phyloP scores from a whole-genome alignment of 257 asterid species.

The Ligustrum vulgare region DNA sequence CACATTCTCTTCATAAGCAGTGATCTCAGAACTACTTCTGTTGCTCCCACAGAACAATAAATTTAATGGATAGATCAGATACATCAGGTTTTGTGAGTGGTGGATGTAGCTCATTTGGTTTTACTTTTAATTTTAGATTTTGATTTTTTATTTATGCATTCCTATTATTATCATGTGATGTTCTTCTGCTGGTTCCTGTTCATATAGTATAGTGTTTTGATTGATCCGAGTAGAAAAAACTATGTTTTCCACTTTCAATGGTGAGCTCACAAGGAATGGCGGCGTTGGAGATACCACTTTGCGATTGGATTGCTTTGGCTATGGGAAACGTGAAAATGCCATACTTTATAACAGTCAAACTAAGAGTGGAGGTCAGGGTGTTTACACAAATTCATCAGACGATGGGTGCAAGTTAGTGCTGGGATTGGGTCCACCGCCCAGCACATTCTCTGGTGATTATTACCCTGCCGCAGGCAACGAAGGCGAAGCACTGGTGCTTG shows the following conservation, averaged over 20 bases:
- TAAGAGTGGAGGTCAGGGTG: slow-evolving; percentile 28
- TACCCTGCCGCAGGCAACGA: slow-evolving; percentile 38
- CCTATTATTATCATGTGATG: slow-evolving; percentile 30
- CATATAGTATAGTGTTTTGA: slow-evolving; percentile 19
- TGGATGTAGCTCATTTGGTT: slow-evolving; percentile 49
- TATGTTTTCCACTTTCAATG: slow-evolving; percentile 44
- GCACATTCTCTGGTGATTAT: slow-evolving; percentile 48
- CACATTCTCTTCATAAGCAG: slow-evolving; percentile 18
- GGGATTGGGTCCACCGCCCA: slow-evolving; percentile 85
- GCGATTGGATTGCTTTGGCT: slow-evolving; percentile 72
- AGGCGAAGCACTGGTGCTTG: slow-evolving; percentile 32
- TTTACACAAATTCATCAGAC: slow-evolving; percentile 44
- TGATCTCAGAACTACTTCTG: background rate
- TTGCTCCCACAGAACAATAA: slow-evolving; percentile 25
- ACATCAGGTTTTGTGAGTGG: slow-evolving; percentile 90
- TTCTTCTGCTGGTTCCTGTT: slow-evolving; percentile 23
- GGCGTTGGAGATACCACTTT: slow-evolving; percentile 65
- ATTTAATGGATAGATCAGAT: slow-evolving; percentile 74
- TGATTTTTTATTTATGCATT: slow-evolving; percentile 38
- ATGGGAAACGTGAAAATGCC: slow-evolving; percentile 47
- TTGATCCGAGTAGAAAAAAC: slow-evolving; percentile 35
- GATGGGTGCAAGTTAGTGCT: slow-evolving; percentile 88
- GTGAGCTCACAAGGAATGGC: slow-evolving; percentile 36
- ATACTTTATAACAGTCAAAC: slow-evolving; percentile 36
- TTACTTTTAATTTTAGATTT: slow-evolving; percentile 36